These are phyloP conservation scores for Ceratobasidium theobromae DNA, from an alignment of 1,284 basidiomycete genomes.

Conservation along the genomic window DNA sequence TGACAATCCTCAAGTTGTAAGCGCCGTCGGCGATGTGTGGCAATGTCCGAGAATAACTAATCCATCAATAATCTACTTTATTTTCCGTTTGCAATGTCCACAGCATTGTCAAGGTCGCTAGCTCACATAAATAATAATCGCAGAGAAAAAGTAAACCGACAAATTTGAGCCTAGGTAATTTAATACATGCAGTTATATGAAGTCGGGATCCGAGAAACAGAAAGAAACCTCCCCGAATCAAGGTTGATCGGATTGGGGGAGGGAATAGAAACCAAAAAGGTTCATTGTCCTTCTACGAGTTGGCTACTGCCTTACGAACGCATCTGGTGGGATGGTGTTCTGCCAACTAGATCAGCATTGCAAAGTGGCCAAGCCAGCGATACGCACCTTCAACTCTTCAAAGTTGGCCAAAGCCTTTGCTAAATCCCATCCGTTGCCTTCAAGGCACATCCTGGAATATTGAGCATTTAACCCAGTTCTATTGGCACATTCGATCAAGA, in stretches of 20 bases:
- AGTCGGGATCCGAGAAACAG: too few species aligned
- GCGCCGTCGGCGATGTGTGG: neutral
- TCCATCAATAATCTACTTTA: too few species aligned
- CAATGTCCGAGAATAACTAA: too few species aligned
- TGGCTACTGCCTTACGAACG: slow-evolving; percentile 34
- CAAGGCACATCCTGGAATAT: slow-evolving; percentile 78
- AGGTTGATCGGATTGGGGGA: too few species aligned
- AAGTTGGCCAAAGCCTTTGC: slow-evolving; percentile 78
- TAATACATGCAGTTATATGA: too few species aligned
- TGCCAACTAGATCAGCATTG: slow-evolving; percentile 1
- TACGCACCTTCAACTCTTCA: slow-evolving; percentile 58
- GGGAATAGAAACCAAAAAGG: neutral
- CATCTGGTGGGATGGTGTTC: slow-evolving; percentile 41
- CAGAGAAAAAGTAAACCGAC: too few species aligned
- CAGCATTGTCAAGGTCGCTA: too few species aligned
- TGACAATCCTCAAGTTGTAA: neutral
- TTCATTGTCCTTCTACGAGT: neutral
- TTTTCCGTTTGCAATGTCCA: too few species aligned
- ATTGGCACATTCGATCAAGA: slow-evolving; percentile 66
- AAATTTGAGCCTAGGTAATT: too few species aligned
- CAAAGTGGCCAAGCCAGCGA: neutral
- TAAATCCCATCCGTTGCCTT: slow-evolving; percentile 78
- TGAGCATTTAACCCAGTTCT: slow-evolving; percentile 73
- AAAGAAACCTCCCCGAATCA: too few species aligned
- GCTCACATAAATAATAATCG: too few species aligned